These are phyloP conservation scores for Emericellopsis cladophorae DNA, from an alignment of 2,329 filamentous ascomycete genomes.

Conservation along the genomic window DNA sequence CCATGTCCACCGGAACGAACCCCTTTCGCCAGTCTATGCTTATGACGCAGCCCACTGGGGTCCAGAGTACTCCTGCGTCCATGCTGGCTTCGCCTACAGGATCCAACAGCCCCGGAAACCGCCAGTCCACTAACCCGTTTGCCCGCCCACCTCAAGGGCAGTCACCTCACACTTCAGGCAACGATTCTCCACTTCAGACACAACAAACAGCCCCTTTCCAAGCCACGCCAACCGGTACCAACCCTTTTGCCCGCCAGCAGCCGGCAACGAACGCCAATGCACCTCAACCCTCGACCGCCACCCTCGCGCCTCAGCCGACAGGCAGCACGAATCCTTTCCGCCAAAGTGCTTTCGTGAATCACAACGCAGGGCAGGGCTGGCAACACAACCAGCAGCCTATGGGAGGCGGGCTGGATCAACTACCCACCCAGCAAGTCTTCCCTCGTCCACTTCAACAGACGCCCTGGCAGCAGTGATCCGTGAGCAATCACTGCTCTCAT, in stretches of 20 bases:
- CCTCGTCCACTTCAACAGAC: conserved; percentile 60
- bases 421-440: conserved; percentile 75
- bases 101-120: conserved; percentile 28
- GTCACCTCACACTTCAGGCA: conserved; percentile 18
- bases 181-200: conserved; percentile 31
- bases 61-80: conserved; percentile 8
- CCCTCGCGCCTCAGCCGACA: conserved; percentile 62
- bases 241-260: conserved; percentile 39
- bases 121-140: conserved; percentile 78
- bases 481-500: not conserved
- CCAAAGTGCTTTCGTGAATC: conserved; percentile 81
- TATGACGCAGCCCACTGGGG: conserved; percentile 42
- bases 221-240: conserved; percentile 41
- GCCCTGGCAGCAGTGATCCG: conserved; percentile 41
- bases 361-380: conserved; percentile 80
- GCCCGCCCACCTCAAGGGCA: conserved; percentile 46
- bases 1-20: conserved; percentile 46
- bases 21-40: conserved; percentile 91
- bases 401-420: conserved; percentile 66
- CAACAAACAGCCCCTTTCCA: conserved; percentile 27
- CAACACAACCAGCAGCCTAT: conserved; percentile 68
- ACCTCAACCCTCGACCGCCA: conserved; percentile 30
- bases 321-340: conserved; percentile 92
- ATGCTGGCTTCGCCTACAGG: conserved; percentile 23
- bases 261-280: conserved; percentile 21